These are phyloP conservation scores for Trichosporon sp. DNA, from an alignment of 1,284 basidiomycete species.

Conservation along the genomic window DNA sequence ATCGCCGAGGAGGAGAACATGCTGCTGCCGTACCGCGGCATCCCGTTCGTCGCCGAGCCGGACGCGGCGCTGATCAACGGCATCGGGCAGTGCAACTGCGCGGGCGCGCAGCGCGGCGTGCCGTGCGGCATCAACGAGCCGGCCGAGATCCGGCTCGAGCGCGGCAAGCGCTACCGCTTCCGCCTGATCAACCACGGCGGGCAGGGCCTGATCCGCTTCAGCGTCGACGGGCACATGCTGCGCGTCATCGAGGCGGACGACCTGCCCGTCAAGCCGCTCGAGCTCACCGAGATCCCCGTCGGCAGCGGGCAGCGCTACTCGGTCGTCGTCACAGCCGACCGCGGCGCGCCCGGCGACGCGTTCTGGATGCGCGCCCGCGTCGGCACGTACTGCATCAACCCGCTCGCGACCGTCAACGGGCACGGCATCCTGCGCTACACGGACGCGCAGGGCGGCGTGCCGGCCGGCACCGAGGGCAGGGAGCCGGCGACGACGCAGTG, in stretches of 20 bases:
- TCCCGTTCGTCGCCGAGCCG: slow-evolving; percentile 10
- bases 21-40: slow-evolving; percentile 4
- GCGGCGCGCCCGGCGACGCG: slow-evolving; percentile 27
- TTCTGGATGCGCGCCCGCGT: slow-evolving; percentile 40
- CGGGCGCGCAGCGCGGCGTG: neutral
- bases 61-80: slow-evolving; percentile 33
- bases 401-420: neutral
- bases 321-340: slow-evolving; percentile 32
- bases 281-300: slow-evolving; percentile 23
- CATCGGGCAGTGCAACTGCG: slow-evolving; percentile 15
- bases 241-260: slow-evolving; percentile 32
- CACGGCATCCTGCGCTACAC: slow-evolving; percentile 13
- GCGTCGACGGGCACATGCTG: slow-evolving; percentile 29
- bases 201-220: slow-evolving; percentile 17
- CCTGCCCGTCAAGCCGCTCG: slow-evolving; percentile 21
- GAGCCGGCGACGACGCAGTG: neutral
- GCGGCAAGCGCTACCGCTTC: slow-evolving; percentile 16
- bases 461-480: neutral
- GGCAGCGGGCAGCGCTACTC: slow-evolving; percentile 38
- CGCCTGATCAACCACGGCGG: slow-evolving; percentile 22
- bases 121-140: slow-evolving; percentile 3
- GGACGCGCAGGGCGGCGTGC: neutral
- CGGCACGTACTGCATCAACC: slow-evolving; percentile 17
- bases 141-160: neutral
- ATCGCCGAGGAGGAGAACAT: slow-evolving; percentile 10